A percentile compares a stretch with the other conserved stretches of the same genome.
phyloP scores from a whole-genome alignment of 345 rosid genomes.

The Boechera retrofracta region DNA sequence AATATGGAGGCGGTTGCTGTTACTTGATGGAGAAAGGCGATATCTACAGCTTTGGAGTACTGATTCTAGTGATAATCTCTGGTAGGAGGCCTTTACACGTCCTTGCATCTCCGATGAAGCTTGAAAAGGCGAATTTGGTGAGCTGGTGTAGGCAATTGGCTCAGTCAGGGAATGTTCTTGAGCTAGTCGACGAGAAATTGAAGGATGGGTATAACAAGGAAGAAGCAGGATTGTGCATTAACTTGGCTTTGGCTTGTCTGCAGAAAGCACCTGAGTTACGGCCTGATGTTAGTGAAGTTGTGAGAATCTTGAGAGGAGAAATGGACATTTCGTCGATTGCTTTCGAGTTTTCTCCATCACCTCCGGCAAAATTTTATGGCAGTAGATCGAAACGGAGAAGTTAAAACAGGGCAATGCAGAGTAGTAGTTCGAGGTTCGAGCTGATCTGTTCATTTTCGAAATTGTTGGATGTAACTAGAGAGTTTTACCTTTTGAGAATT shows the following conservation, averaged over 20 bases:
- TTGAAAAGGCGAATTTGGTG: conserved; percentile 92
- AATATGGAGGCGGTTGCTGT: conserved; percentile 85
- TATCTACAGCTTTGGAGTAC: conserved; percentile 92
- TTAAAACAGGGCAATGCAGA: conserved; percentile 53
- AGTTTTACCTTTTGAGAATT: conserved; percentile 27
- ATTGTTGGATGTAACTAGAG: conserved; percentile 21
- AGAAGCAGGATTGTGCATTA: conserved; percentile 84
- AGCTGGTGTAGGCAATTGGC: conserved; percentile 97
- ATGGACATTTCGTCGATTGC: conserved; percentile 73
- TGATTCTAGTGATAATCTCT: conserved; percentile 86
- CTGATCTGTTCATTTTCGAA: conserved; percentile 26
- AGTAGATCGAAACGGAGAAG: conserved; percentile 61
- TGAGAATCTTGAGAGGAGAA: conserved; percentile 86
- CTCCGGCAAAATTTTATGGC: conserved; percentile 69
- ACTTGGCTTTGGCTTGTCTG: conserved; percentile 80
- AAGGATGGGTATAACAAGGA: conserved; percentile 74
- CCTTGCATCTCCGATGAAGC: conserved; percentile 94
- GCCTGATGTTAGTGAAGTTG: conserved; percentile 80
- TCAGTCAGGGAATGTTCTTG: conserved; percentile 78
- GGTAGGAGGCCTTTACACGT: conserved; percentile 96
- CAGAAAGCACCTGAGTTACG: conserved; percentile 91
- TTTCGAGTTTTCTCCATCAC: conserved; percentile 90
- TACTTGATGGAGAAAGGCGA: conserved; percentile 96
- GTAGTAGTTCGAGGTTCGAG: conserved; percentile 41
- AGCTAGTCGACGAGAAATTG: conserved; percentile 87